Evolutionary conservation across 176 grass and related monocot species (phyloP).

Genomic region (Chrysopogon serrulatus): DNA sequence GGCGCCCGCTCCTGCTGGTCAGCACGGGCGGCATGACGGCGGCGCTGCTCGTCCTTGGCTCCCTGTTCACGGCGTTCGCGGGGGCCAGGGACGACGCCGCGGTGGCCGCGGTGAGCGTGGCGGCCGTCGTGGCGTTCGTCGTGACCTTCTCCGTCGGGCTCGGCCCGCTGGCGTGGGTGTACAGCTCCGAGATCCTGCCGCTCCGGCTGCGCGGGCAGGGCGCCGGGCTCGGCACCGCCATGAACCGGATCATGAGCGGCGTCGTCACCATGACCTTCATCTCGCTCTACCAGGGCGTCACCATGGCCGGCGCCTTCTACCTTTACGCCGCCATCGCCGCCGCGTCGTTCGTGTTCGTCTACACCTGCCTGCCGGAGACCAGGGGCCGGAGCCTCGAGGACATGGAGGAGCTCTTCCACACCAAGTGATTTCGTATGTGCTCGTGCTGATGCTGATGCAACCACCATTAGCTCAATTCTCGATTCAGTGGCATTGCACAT

Average conservation of each 20-base stretch:
- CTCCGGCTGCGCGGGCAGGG: conserved; percentile 61
- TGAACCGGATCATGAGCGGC: conserved; percentile 55
- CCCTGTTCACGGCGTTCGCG: conserved; percentile 28
- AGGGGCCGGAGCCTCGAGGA: conserved; percentile 62
- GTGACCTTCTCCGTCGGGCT: conserved; percentile 58
- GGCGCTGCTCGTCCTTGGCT: conserved; percentile 31
- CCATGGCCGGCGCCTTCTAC: conserved; percentile 66
- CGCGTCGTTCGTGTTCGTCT: conserved; percentile 52
- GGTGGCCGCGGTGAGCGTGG: conserved; percentile 5
- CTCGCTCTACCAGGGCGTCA: conserved; percentile 66
- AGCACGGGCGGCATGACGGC: conserved; percentile 58
- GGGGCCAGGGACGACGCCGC: conserved; percentile 33
- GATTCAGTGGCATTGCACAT: not conserved
- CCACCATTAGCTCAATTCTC: no score
- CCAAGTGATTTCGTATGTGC: not conserved
- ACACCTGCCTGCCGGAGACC: conserved; percentile 56
- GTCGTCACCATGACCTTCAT: conserved; percentile 72
- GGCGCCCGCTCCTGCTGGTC: conserved; percentile 40
- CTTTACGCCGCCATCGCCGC: conserved; percentile 52
- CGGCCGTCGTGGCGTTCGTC: conserved; percentile 43
- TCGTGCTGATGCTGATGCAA: not conserved
- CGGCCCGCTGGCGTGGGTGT: conserved; percentile 67
- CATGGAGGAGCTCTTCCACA: conserved; percentile 66
- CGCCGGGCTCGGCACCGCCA: conserved; percentile 54
- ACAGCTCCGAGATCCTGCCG: conserved; percentile 74